Conservation (phyloP, 345 rosid species). For the Stellera chamaejasme region DNA sequence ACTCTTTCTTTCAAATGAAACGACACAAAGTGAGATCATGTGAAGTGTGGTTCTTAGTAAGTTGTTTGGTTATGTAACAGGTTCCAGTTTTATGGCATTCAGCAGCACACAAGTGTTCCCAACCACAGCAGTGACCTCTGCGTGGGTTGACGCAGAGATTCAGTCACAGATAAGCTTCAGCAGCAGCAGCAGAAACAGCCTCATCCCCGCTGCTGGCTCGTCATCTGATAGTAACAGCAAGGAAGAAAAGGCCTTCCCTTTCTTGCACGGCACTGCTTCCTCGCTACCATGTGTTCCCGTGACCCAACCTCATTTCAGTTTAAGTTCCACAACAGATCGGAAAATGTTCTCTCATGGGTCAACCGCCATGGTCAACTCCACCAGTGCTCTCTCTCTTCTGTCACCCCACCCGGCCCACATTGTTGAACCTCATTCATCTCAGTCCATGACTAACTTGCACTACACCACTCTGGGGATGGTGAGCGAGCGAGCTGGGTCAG, state of each 20-base stretch:
- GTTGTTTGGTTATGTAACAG: conserved; percentile 19
- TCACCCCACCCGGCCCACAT: conserved; percentile 47
- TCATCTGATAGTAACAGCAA: conserved; percentile 18
- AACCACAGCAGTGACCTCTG: conserved; percentile 20
- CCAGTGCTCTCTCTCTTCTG: conserved; percentile 89
- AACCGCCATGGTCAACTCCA: conserved; percentile 21
- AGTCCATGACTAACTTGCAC: conserved; percentile 29
- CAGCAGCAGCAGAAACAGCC: conserved; percentile 19
- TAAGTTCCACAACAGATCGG: conserved; percentile 19
- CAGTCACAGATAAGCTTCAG: conserved; percentile 30
- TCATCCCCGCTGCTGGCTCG: conserved; percentile 18
- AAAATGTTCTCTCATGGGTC: conserved; percentile 27
- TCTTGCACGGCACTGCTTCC: conserved; percentile 27
- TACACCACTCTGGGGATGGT: conserved; percentile 22
- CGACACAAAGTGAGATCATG: background rate
- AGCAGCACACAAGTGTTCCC: conserved; percentile 33
- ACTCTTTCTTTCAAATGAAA: conserved; percentile 3
- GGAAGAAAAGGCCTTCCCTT: conserved; percentile 35
- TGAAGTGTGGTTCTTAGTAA: too few relatives aligned
- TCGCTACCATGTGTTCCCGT: conserved; percentile 22
- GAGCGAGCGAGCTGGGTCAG: conserved; percentile 20
- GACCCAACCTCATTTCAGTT: conserved; percentile 19
- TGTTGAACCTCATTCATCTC: conserved; percentile 33
- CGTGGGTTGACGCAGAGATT: conserved; percentile 32
- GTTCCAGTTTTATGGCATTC: conserved; percentile 34